A percentile compares a stretch with the other conserved stretches of the same genome.
Evolutionary conservation across 352 stramenopile species (phyloP).

Genomic region (Globisporangium carolinianum): DNA sequence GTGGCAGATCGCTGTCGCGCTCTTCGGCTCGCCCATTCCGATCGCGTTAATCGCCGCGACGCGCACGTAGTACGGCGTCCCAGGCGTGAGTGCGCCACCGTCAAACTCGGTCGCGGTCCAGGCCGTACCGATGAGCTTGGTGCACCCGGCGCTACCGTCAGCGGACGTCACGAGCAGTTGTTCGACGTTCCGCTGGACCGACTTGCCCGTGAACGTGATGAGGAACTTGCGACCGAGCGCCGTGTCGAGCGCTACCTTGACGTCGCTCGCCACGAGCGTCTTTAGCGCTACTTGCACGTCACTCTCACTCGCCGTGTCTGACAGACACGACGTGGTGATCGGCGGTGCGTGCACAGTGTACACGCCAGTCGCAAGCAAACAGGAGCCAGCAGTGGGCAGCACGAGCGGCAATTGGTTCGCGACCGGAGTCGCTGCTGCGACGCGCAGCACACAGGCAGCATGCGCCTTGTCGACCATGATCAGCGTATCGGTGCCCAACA

Average conservation of each 20-base stretch:
- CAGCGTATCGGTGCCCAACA: slow-evolving; percentile 69
- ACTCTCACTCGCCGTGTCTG: slow-evolving; percentile 19
- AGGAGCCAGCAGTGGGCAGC: slow-evolving; percentile 8
- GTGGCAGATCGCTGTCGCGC: slow-evolving; percentile 39
- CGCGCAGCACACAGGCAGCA: slow-evolving; percentile 50
- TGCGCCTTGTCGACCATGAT: slow-evolving; percentile 48
- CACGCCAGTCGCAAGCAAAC: slow-evolving; percentile 24
- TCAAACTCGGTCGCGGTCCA: slow-evolving; percentile 74
- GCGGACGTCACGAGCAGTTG: slow-evolving; percentile 38
- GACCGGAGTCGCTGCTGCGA: slow-evolving; percentile 24
- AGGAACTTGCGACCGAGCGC: slow-evolving; percentile 52
- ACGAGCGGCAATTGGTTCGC: slow-evolving; percentile 36
- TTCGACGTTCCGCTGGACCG: slow-evolving; percentile 26
- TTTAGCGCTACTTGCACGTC: slow-evolving; percentile 26
- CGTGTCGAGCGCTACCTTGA: slow-evolving; percentile 56
- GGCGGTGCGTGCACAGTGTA: slow-evolving; percentile 50
- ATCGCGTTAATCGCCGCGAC: slow-evolving; percentile 86
- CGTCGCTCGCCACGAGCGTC: slow-evolving; percentile 43
- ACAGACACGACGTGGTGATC: slow-evolving; percentile 37
- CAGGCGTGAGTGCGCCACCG: slow-evolving; percentile 67
- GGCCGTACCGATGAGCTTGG: slow-evolving; percentile 36
- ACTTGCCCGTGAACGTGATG: slow-evolving; percentile 86
- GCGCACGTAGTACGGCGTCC: slow-evolving; percentile 86
- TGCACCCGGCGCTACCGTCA: slow-evolving; percentile 56
- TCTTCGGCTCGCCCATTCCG: slow-evolving; percentile 53